Percentiles rank a stretch among this genome's conserved stretches.
These are phyloP conservation scores for Sanghuangporus baumii DNA, from an alignment of 1,284 basidiomycete species.

Conservation along the genomic window DNA sequence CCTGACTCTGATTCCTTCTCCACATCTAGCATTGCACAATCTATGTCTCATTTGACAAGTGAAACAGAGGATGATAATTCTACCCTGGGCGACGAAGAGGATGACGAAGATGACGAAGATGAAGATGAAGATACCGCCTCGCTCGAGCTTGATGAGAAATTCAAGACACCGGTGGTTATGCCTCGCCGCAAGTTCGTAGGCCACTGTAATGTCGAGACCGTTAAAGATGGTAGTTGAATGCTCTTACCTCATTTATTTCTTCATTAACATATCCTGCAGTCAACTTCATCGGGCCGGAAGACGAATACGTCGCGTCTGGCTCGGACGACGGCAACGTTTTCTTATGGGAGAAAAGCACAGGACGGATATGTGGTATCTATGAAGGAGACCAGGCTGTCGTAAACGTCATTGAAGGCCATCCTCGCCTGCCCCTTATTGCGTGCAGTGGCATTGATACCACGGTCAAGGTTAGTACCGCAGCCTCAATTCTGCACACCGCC, in stretches of 20 bases:
- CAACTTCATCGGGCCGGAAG: conserved; percentile 75
- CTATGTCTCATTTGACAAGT: neutral
- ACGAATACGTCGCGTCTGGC: conserved; percentile 81
- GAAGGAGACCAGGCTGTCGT: conserved; percentile 81
- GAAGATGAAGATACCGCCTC: conserved; percentile 26
- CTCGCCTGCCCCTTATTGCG: conserved; percentile 73
- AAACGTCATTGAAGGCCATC: conserved; percentile 86
- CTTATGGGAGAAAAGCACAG: conserved; percentile 74
- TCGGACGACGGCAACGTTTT: conserved; percentile 88
- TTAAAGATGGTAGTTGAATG: conserved; percentile 79
- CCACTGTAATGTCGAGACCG: conserved; percentile 78
- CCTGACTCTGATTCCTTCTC: neutral
- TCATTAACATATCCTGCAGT: conserved; percentile 38
- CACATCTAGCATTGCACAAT: neutral
- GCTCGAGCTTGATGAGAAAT: conserved; percentile 19
- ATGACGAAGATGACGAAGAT: neutral
- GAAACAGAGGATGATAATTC: conserved; percentile 27
- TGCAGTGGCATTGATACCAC: conserved; percentile 88
- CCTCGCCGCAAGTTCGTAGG: conserved; percentile 70
- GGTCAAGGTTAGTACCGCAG: conserved; percentile 60
- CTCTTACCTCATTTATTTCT: neutral
- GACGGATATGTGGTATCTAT: conserved; percentile 67
- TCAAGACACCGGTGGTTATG: conserved; percentile 37
- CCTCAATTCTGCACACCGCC: conserved; percentile 7
- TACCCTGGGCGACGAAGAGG: conserved; percentile 10